Percentiles rank a stretch among this genome's conserved stretches.
phyloP scores from a whole-genome alignment of 352 stramenopile species.

The Phytophthora brassicae region DNA sequence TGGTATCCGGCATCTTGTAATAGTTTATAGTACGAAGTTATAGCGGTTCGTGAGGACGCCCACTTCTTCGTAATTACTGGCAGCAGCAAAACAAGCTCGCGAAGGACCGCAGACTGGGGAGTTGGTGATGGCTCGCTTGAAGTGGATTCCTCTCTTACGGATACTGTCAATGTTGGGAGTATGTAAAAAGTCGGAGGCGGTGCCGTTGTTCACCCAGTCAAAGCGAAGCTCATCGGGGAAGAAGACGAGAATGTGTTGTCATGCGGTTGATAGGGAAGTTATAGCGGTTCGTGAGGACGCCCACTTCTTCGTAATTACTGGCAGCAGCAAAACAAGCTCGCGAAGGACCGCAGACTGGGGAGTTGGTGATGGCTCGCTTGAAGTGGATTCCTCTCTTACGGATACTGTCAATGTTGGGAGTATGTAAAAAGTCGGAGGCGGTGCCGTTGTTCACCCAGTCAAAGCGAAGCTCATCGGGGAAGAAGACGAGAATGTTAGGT shows the following conservation, averaged over 20 bases:
- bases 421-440: constrained; percentile 33
- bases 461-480: constrained; percentile 34
- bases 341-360: constrained; percentile 32
- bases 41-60: constrained; percentile 35
- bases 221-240: constrained; percentile 36
- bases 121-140: constrained; percentile 33
- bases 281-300: constrained; percentile 34
- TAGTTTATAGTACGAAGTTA: constrained; percentile 43
- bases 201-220: constrained; percentile 43
- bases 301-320: constrained; percentile 36
- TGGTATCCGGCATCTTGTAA: constrained; percentile 35
- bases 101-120: constrained; percentile 35
- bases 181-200: constrained; percentile 31
- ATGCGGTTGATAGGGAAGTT: constrained; percentile 33
- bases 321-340: constrained; percentile 35
- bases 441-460: constrained; percentile 44
- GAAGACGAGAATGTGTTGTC: constrained; percentile 34
- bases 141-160: constrained; percentile 33
- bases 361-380: constrained; percentile 32
- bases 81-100: constrained; percentile 34
- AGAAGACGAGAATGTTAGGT: constrained; percentile 41
- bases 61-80: constrained; percentile 35
- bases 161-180: constrained; percentile 39
- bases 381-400: constrained; percentile 36
- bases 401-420: constrained; percentile 36